Conservation (phyloP, 208 protist genomes). For the Strigomonas culicis region DNA sequence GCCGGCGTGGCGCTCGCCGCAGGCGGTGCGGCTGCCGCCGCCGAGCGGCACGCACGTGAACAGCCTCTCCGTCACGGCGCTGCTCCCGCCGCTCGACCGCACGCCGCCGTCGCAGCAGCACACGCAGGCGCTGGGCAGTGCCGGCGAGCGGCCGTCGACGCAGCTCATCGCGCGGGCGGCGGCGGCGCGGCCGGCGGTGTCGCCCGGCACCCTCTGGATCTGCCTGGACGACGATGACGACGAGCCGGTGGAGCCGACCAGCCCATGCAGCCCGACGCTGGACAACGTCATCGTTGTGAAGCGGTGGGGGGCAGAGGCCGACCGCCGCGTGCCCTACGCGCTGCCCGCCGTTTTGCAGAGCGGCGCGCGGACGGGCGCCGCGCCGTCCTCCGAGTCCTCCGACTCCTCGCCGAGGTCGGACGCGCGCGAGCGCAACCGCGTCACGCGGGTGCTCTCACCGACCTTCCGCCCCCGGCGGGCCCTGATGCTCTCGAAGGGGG, state of each 20-base stretch:
- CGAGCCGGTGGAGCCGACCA: conserved; percentile 18
- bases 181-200: conserved; percentile 44
- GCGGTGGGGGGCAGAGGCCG: too few species aligned
- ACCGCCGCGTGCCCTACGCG: too few species aligned
- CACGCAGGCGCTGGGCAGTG: not conserved
- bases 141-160: conserved; percentile 32
- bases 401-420: too few species aligned
- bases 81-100: too few species aligned
- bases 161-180: conserved; percentile 51
- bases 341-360: too few species aligned
- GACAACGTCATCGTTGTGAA: not conserved
- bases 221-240: conserved; percentile 71
- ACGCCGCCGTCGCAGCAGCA: not conserved
- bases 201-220: conserved; percentile 73
- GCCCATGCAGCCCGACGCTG: not conserved
- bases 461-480: not conserved
- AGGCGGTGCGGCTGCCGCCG: conserved; percentile 11
- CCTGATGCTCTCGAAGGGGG: not conserved
- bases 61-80: not conserved
- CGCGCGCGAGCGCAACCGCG: too few species aligned
- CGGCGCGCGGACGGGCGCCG: too few species aligned
- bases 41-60: not conserved
- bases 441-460: too few species aligned
- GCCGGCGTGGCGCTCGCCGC: conserved; percentile 26
- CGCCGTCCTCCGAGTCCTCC: too few species aligned